Evolutionary conservation across 2,329 filamentous ascomycete species (phyloP).

Genomic region (Ophiostoma angusticollis): DNA sequence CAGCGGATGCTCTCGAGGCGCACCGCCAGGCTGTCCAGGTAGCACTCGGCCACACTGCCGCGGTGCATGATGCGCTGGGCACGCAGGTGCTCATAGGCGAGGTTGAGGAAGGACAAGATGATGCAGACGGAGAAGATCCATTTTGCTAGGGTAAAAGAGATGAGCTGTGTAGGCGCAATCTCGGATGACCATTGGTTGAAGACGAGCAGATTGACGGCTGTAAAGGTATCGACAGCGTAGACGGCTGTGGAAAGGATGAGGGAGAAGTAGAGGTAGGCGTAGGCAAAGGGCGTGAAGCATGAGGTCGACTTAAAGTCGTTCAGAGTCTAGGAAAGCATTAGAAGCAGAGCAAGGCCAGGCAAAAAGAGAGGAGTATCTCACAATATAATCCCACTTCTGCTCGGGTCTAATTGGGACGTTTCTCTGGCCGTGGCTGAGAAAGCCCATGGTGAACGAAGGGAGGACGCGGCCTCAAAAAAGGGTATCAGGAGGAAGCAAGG

Average conservation of each 20-base stretch:
- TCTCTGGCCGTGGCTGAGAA: slow-evolving; percentile 49
- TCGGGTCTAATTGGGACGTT: slow-evolving; percentile 58
- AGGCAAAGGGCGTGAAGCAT: slow-evolving; percentile 65
- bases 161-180: slow-evolving; percentile 55
- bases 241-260: slow-evolving; percentile 68
- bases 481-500: slow-evolving; percentile 14
- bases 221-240: slow-evolving; percentile 85
- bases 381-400: slow-evolving; percentile 91
- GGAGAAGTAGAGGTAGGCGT: slow-evolving; percentile 72
- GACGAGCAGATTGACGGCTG: slow-evolving; percentile 76
- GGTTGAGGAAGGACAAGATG: slow-evolving; percentile 74
- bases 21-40: slow-evolving; percentile 76
- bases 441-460: slow-evolving; percentile 43
- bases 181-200: slow-evolving; percentile 83
- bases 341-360: slow-evolving; percentile 3
- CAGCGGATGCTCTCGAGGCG: slow-evolving; percentile 72
- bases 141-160: slow-evolving; percentile 67
- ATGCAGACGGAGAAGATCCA: slow-evolving; percentile 95
- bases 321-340: slow-evolving; percentile 26
- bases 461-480: slow-evolving; percentile 4
- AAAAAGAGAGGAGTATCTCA: no score
- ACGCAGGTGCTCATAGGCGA: slow-evolving; percentile 66
- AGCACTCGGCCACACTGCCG: slow-evolving; percentile 81
- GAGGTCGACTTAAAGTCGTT: slow-evolving; percentile 75
- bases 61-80: slow-evolving; percentile 70